phyloP scores from a whole-genome alignment of 2,329 filamentous ascomycete genomes.

The Fusarium siculi region DNA sequence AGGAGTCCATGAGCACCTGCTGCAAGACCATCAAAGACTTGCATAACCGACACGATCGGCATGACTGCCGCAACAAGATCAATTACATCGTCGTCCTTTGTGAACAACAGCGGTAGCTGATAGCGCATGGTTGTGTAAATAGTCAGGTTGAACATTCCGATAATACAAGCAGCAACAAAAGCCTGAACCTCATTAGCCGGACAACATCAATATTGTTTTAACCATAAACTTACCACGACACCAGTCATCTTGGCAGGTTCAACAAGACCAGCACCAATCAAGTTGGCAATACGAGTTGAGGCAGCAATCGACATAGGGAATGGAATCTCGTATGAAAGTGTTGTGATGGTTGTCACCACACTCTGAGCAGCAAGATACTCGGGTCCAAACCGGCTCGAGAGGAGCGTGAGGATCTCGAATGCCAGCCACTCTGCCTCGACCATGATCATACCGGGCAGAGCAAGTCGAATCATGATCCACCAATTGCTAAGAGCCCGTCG shows the following conservation, averaged over 20 bases:
- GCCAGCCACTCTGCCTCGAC: slow-evolving; percentile 93
- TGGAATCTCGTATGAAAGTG: slow-evolving; percentile 88
- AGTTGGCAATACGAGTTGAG: slow-evolving; percentile 88
- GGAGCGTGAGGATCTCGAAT: slow-evolving; percentile 91
- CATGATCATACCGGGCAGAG: slow-evolving; percentile 91
- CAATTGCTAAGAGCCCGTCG: slow-evolving; percentile 77
- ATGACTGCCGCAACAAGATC: slow-evolving; percentile 74
- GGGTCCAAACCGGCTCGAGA: slow-evolving; percentile 80
- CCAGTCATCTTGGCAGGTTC: slow-evolving; percentile 83
- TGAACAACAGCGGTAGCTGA: slow-evolving; percentile 81
- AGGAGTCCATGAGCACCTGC: slow-evolving; percentile 86
- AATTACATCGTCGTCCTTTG: slow-evolving; percentile 76
- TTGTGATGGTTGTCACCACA: slow-evolving; percentile 80
- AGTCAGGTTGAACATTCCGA: slow-evolving; percentile 83
- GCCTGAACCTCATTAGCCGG: slow-evolving; percentile 50
- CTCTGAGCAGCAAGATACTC: slow-evolving; percentile 88
- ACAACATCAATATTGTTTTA: neutral
- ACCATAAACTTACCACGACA: slow-evolving; percentile 69
- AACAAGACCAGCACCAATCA: slow-evolving; percentile 87
- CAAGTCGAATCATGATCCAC: slow-evolving; percentile 84
- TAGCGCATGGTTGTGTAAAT: slow-evolving; percentile 75
- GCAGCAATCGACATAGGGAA: slow-evolving; percentile 91
- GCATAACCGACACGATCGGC: slow-evolving; percentile 86
- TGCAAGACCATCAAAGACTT: slow-evolving; percentile 86
- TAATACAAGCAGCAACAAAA: slow-evolving; percentile 70